phyloP scores from a whole-genome alignment of 2,329 filamentous ascomycete species.

The Beauveria sp. region DNA sequence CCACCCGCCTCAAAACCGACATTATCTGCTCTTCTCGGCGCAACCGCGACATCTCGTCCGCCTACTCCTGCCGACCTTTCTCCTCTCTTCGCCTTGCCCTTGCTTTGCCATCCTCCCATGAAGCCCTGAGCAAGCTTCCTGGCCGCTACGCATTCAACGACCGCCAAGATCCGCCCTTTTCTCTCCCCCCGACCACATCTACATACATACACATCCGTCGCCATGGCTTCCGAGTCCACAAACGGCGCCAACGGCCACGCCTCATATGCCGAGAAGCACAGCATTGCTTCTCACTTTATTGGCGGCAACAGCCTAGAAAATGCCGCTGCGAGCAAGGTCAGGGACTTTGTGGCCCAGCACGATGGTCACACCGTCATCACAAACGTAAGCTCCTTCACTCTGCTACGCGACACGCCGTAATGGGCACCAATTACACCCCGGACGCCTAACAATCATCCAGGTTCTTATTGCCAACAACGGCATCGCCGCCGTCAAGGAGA shows the following conservation, averaged over 20 bases:
- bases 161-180: background rate
- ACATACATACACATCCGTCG: constrained; percentile 22
- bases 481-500: constrained; percentile 99
- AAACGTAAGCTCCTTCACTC: constrained; percentile 57
- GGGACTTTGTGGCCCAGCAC: constrained; percentile 87
- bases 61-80: constrained; percentile 16
- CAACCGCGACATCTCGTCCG: background rate
- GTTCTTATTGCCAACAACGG: constrained; percentile 99
- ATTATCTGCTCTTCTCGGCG: background rate
- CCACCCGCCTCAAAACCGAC: background rate
- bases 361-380: constrained; percentile 98
- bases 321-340: constrained; percentile 78
- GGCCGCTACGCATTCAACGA: constrained; percentile 3
- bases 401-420: background rate
- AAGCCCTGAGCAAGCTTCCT: constrained; percentile 7
- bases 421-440: no score
- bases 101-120: background rate
- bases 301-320: constrained; percentile 83
- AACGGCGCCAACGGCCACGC: constrained; percentile 48
- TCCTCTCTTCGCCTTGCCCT: constrained; percentile 11
- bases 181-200: constrained; percentile 11
- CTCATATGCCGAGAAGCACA: constrained; percentile 73
- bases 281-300: constrained; percentile 88
- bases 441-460: constrained; percentile 37
- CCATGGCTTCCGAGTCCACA: constrained; percentile 41